phyloP scores from a whole-genome alignment of 208 protist genomes.

The Spongospora subterranea region DNA sequence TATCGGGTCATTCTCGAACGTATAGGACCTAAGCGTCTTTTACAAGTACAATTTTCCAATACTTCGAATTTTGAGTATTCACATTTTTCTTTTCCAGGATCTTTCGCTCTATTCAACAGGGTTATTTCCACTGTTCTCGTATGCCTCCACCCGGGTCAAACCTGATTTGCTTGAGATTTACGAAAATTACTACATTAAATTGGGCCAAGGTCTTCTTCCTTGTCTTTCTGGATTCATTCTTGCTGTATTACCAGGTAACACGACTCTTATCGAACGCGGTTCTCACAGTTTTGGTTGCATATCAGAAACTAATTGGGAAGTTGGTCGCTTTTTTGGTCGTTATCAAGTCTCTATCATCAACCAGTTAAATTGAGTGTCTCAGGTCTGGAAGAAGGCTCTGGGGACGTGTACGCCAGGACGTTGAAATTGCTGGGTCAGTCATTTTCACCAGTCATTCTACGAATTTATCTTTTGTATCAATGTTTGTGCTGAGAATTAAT shows the following conservation, averaged over 20 bases:
- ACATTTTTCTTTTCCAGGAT: not conserved
- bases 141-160: conserved; percentile 39
- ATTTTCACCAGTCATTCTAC: not conserved
- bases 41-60: not conserved
- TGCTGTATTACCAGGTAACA: not conserved
- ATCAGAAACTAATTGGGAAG: too few species aligned
- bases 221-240: conserved; percentile 34
- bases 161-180: conserved; percentile 28
- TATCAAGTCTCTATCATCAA: too few species aligned
- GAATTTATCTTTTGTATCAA: too few species aligned
- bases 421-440: conserved; percentile 6
- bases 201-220: not conserved
- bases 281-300: not conserved
- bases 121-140: conserved; percentile 50
- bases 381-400: conserved; percentile 50
- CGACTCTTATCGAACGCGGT: not conserved
- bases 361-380: too few species aligned
- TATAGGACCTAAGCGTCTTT: conserved; percentile 1
- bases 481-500: too few species aligned
- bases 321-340: too few species aligned
- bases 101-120: conserved; percentile 40
- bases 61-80: not conserved
- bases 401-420: not conserved
- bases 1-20: conserved; percentile 38
- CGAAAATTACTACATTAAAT: not conserved